phyloP scores from a whole-genome alignment of 352 stramenopile species.

The Blastocystis sp. region DNA sequence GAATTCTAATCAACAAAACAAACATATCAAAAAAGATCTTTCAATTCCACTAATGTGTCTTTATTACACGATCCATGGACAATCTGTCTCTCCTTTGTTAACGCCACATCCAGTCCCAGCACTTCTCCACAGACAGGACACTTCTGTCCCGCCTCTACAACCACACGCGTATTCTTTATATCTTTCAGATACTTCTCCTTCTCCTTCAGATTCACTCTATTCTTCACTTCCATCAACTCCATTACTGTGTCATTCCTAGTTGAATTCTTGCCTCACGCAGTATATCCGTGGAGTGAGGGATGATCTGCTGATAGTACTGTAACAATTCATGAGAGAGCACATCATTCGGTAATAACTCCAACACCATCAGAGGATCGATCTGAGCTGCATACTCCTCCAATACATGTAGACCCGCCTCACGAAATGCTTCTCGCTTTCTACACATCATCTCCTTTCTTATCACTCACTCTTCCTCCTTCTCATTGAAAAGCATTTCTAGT shows the following conservation, averaged over 20 bases:
- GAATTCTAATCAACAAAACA: too few relatives aligned
- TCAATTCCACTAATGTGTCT: conserved; percentile 34
- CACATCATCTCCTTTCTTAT: not conserved
- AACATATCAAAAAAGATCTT: conserved; percentile 59
- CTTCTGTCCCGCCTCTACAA: not conserved
- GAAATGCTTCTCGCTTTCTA: conserved; percentile 31
- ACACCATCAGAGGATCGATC: conserved; percentile 30
- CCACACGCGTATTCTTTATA: not conserved
- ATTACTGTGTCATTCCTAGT: conserved; percentile 33
- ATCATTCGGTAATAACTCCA: not conserved
- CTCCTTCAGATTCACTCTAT: conserved; percentile 11
- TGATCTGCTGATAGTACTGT: not conserved
- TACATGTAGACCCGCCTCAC: conserved; percentile 10
- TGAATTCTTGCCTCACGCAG: conserved; percentile 41
- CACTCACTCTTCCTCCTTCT: conserved; percentile 49
- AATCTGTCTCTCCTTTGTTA: not conserved
- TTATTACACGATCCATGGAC: conserved; percentile 21
- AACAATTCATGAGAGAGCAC: not conserved
- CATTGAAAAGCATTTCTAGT: conserved; percentile 3
- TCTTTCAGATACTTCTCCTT: not conserved
- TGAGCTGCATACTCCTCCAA: not conserved
- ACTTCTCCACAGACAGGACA: conserved; percentile 3
- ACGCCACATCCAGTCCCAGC: not conserved
- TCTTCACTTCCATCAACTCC: not conserved
- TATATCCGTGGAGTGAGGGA: conserved; percentile 40